Percentiles rank a stretch among this genome's conserved stretches.
Conservation (phyloP, 768 basidiomycete genomes). For the Mycena leptocephala region DNA sequence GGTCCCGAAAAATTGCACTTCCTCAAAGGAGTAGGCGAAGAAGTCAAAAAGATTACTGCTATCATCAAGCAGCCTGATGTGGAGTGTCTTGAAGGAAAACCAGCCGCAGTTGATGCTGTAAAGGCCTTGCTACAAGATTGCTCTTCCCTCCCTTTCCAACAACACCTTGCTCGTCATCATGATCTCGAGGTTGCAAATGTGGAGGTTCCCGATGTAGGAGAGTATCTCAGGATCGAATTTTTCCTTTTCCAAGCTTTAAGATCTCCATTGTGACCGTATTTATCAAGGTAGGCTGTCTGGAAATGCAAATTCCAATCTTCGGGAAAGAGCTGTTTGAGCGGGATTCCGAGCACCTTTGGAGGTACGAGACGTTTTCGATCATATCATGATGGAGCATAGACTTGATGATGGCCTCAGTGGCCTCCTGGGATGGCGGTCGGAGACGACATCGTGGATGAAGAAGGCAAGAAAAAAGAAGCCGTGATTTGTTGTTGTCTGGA, state of each 20-base stretch:
- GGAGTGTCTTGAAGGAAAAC: too few relatives aligned
- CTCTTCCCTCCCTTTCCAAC: not conserved
- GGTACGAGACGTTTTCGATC: not conserved
- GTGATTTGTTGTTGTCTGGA: not conserved
- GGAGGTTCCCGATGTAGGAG: not conserved
- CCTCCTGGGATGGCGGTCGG: not conserved
- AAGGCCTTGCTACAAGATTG: too few relatives aligned
- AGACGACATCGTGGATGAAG: not conserved
- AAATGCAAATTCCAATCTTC: constrained; percentile 19
- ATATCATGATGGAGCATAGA: not conserved
- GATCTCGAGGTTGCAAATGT: not conserved
- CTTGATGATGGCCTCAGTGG: not conserved
- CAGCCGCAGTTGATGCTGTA: too few relatives aligned
- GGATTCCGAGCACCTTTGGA: constrained; percentile 10
- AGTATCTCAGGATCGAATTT: not conserved
- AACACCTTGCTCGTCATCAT: not conserved
- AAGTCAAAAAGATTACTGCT: too few relatives aligned
- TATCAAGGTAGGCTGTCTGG: not conserved
- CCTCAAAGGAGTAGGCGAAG: too few relatives aligned
- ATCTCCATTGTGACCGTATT: constrained; percentile 16
- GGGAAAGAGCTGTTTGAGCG: not conserved
- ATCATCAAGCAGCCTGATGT: too few relatives aligned
- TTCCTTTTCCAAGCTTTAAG: not conserved
- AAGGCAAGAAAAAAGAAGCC: not conserved
- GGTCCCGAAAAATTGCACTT: too few relatives aligned